Percentiles rank a stretch among this genome's conserved stretches.
Evolutionary conservation across 345 rosid species (phyloP).

Genomic region (Brassica incana): DNA sequence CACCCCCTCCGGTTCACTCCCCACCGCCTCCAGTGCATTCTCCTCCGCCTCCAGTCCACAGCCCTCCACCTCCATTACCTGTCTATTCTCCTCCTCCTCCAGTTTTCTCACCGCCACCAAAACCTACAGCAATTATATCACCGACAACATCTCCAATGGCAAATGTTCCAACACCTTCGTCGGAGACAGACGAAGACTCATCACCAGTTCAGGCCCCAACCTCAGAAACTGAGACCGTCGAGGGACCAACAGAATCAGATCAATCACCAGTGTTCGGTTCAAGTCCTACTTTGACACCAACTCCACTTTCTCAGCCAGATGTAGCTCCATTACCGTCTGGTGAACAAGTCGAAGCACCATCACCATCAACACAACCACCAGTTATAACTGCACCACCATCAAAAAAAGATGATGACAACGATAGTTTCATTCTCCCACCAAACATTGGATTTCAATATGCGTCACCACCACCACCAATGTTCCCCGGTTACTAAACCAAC

Average conservation of each 20-base stretch:
- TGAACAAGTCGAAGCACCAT: slow-evolving; percentile 14
- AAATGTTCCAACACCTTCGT: slow-evolving; percentile 21
- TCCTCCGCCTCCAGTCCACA: slow-evolving; percentile 30
- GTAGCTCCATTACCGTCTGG: slow-evolving; percentile 32
- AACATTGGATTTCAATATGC: slow-evolving; percentile 64
- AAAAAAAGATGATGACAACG: neutral
- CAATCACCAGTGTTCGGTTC: slow-evolving; percentile 13
- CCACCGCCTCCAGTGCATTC: slow-evolving; percentile 18
- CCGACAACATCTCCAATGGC: slow-evolving; percentile 29
- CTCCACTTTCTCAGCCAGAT: slow-evolving; percentile 28
- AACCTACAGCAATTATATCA: slow-evolving; percentile 10
- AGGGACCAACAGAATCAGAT: slow-evolving; percentile 23
- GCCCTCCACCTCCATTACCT: slow-evolving; percentile 34
- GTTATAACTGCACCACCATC: slow-evolving; percentile 39
- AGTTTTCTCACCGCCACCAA: slow-evolving; percentile 37
- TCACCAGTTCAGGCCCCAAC: slow-evolving; percentile 27
- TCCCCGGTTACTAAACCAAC: slow-evolving; percentile 64
- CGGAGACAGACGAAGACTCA: slow-evolving; percentile 24
- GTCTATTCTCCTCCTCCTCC: slow-evolving; percentile 40
- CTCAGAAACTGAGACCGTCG: slow-evolving; percentile 35
- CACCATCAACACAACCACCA: slow-evolving; percentile 28
- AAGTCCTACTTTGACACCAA: slow-evolving; percentile 14
- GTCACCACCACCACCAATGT: slow-evolving; percentile 89
- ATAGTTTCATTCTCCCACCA: slow-evolving; percentile 58
- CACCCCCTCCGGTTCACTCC: slow-evolving; percentile 24